Base-by-base conservation (phyloP, 352 stramenopile species). In the Phytophthora chlamydospora region DNA sequence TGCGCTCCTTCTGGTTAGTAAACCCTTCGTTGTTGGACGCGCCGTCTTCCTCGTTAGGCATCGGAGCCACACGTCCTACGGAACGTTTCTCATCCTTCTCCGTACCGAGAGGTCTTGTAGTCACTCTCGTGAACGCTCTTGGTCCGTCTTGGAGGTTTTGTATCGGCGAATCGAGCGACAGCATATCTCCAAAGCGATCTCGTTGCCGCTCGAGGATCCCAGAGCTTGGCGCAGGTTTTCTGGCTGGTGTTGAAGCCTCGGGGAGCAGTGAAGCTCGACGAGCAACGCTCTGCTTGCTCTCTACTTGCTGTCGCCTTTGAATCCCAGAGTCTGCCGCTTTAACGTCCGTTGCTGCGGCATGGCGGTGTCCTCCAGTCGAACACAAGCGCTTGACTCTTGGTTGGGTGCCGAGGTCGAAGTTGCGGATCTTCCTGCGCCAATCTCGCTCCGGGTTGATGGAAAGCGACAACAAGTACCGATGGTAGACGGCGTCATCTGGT, bases 391-490 rank as follows among this genome's bases (percentile, higher is more conserved):
- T 55, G 10, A 71, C 52, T 5, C 52, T 62, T 3, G 48, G 63
- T 48, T 62, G 63, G 8, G 27, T 14, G 0, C 35, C 43, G 0
- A 75, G 14, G 3, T 67, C 49, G 11, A 91, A 83, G 12, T 31
- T 52, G 11, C 56, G 50, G 53, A 91, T 74, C 62, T 89, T 89
- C 33, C 52, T 76, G 27, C 61, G 65, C 82, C 82, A 91, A 62
- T 91, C 68, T 54, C 31, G 60, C 12, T 89, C 76, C 0, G 78
- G 74, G 35, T 89, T 68, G 27, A 87, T 69, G 3, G 80, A 86
- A 6, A 91, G 54, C 39, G 76, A 73, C 2, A 89, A 48, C 43
- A 91, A 58, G 19, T 77, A 71, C 0, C 82, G 80, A 53, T 89
- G 82, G 51, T 79, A 89, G 32, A 70, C 52, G 1, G 76, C 82